Conservation (phyloP, 805 yeast species). For the Hanseniaspora guilliermondii region DNA sequence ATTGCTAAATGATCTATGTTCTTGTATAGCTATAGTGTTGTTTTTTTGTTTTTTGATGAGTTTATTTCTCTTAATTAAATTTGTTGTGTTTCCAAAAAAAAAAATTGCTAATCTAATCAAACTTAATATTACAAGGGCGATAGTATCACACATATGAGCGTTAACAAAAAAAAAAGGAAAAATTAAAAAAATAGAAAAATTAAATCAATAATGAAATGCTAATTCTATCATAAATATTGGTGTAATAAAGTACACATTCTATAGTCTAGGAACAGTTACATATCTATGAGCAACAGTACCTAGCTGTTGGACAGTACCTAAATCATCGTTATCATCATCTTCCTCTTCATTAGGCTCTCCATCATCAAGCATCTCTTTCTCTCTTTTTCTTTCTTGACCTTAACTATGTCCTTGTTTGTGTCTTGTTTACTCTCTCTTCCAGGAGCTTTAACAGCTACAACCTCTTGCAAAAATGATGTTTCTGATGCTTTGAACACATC, state of each 20-base stretch:
- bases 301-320: conserved; percentile 13
- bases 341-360: conserved; percentile 31
- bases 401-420: conserved; percentile 41
- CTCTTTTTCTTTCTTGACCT: conserved; percentile 23
- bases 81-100: too few species aligned
- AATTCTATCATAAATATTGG: too few species aligned
- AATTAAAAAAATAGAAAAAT: neutral
- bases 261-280: conserved; percentile 12
- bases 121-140: too few species aligned
- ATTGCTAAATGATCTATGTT: neutral
- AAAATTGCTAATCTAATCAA: too few species aligned
- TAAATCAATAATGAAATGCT: too few species aligned
- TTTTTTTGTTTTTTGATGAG: too few species aligned
- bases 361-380: conserved; percentile 17
- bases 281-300: conserved; percentile 10
- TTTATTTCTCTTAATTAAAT: too few species aligned
- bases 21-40: too few species aligned
- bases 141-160: neutral
- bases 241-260: neutral
- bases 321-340: conserved; percentile 19
- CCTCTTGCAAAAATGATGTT: conserved; percentile 59
- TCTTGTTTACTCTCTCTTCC: conserved; percentile 27
- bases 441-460: conserved; percentile 41
- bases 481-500: conserved; percentile 64
- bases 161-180: neutral